Evolutionary conservation across 495 filamentous ascomycete genomes (phyloP), one percentile per base, ranked within the genome.

Genomic region (Neurospora intermedia): DNA sequence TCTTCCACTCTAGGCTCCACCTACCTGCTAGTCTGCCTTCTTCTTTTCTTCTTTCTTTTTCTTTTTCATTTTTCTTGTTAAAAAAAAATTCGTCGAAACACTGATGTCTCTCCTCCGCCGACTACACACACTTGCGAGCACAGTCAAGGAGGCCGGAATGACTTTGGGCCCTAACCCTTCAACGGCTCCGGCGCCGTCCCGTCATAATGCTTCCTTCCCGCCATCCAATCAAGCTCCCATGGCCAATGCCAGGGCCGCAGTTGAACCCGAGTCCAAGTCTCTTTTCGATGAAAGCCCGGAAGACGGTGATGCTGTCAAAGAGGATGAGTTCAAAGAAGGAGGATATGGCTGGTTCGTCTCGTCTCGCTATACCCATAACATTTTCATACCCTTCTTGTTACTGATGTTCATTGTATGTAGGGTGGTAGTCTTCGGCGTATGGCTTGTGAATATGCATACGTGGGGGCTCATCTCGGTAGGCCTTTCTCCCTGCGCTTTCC

Each of bases 401-500:
- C 69, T 71, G 18, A 75, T 35, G 16, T 69, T 18, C 15, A 38
- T 16, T 38, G 10, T 2, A 6, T 11, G 23, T 42, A 81, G 88
- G 89, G 83, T 89, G 39, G 85, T 86, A 43, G 85, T 89, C 48
- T 74, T 80, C 23, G 83, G 83, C 20, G 82, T 84, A 20, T 85
- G 87, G 69, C 71, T 86, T 31, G 80, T 89, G 35, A 90, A 90
- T 73, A 86, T 85, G 43, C 18, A 88, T 76, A 88, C 88, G 5
- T 90, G 89, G 89, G 89, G 89, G 6, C 78, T 90, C 40, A 88
- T 88, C 73, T 84, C 83, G 71, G 85, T 89, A 73, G 73, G 86
- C 45, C 20, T 71, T 40, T 23, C 15, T 45, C 43, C 20, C 31
- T 7, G 27, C 5, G 54, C 20, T 15, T 62, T 35, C 20, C 6